Conservation (phyloP, 495 filamentous ascomycete species). For the Lepidopterella palustris region DNA sequence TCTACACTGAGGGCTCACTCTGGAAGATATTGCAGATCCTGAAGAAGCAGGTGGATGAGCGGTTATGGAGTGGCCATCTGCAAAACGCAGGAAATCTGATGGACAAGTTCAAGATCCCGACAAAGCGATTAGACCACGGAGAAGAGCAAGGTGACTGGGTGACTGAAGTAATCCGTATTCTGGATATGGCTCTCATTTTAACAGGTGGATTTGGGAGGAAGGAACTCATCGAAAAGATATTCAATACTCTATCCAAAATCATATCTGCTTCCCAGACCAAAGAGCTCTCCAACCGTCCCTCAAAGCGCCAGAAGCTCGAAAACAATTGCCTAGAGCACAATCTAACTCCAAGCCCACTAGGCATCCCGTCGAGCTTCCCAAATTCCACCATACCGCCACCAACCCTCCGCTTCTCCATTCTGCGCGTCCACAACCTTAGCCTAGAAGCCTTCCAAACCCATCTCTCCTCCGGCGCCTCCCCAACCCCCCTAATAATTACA, state of each 20-base stretch:
- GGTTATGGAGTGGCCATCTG: not conserved
- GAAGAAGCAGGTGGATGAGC: not conserved
- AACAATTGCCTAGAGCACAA: not conserved
- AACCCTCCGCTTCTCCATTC: slow-evolving; percentile 14
- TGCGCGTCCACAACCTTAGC: slow-evolving; percentile 3
- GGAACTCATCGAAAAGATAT: slow-evolving; percentile 50
- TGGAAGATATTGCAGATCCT: slow-evolving; percentile 46
- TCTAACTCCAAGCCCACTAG: not conserved
- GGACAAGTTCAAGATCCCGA: not conserved
- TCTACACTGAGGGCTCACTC: slow-evolving; percentile 74
- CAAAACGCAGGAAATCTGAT: not conserved
- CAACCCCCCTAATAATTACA: slow-evolving; percentile 65
- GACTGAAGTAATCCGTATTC: slow-evolving; percentile 48
- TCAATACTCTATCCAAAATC: slow-evolving; percentile 42
- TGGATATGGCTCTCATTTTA: slow-evolving; percentile 80
- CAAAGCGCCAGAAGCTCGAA: slow-evolving; percentile 14
- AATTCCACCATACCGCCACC: not conserved
- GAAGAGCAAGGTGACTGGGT: slow-evolving; percentile 29
- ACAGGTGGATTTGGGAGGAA: slow-evolving; percentile 65
- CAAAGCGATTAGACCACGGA: not conserved
- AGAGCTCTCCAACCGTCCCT: not conserved
- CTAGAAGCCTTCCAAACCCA: slow-evolving; percentile 61
- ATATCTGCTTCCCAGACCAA: not conserved
- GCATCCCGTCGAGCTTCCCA: slow-evolving; percentile 11
- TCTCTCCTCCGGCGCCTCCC: slow-evolving; percentile 41